Percentiles rank a stretch among this genome's conserved stretches.
Evolutionary conservation across 2,329 filamentous ascomycete genomes (phyloP).

Genomic region (Venturia effusa): DNA sequence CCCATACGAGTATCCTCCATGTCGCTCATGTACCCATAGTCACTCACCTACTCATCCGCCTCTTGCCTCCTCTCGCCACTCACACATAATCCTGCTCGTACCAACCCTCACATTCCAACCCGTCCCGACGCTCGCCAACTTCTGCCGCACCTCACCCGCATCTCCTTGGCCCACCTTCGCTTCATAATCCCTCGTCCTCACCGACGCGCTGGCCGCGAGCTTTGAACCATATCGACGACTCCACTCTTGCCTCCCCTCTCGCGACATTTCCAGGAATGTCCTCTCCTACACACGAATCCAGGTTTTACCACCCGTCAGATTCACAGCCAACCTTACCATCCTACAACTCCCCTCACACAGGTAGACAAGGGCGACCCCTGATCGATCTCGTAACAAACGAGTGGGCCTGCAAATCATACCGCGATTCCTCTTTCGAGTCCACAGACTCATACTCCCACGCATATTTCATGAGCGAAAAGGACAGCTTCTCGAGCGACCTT

Average conservation of each 20-base stretch:
- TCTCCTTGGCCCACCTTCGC: background rate
- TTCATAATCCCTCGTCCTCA: background rate
- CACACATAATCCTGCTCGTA: background rate
- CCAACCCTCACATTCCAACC: background rate
- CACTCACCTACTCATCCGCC: background rate
- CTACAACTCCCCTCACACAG: background rate
- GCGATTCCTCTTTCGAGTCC: constrained; percentile 28
- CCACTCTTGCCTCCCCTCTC: background rate
- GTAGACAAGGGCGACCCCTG: constrained; percentile 12
- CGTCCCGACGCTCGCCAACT: background rate
- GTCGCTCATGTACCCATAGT: background rate
- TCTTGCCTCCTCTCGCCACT: background rate
- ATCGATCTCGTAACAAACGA: constrained; percentile 19
- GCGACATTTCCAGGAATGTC: background rate
- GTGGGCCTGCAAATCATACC: constrained; percentile 17
- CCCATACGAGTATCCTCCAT: background rate
- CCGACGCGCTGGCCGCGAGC: background rate
- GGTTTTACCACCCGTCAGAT: constrained; percentile 4
- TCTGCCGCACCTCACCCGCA: background rate
- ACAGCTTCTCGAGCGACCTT: constrained; percentile 16
- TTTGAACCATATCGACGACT: background rate
- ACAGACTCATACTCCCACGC: constrained; percentile 11
- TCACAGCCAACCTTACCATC: background rate
- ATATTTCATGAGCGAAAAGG: constrained; percentile 25
- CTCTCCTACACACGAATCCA: background rate